These are phyloP conservation scores for Claviceps sp. DNA, from an alignment of 2,329 filamentous ascomycete genomes.

Conservation along the genomic window DNA sequence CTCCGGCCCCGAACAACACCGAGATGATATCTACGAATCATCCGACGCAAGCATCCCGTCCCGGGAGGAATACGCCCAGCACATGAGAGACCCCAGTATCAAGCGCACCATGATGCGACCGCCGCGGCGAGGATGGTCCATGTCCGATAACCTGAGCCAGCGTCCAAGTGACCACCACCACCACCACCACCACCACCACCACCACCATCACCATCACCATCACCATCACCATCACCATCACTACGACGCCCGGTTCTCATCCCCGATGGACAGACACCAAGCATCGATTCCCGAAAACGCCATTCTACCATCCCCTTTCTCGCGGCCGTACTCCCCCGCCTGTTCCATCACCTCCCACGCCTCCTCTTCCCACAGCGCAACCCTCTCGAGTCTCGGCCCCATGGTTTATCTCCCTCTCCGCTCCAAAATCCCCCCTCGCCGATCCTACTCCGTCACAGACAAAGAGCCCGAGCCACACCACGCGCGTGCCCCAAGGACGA, in stretches of 20 bases:
- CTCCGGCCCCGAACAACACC: constrained; percentile 11
- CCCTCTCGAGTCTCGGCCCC: constrained; percentile 3
- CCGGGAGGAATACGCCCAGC: constrained; percentile 28
- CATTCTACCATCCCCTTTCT: constrained; percentile 7
- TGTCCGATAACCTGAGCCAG: constrained; percentile 29
- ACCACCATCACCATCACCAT: constrained; percentile 4
- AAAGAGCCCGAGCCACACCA: constrained; percentile 41
- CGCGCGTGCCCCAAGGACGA: constrained; percentile 28
- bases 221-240: no score
- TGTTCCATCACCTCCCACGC: background rate
- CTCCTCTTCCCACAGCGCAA: constrained; percentile 4
- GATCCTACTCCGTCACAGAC: constrained; percentile 48
- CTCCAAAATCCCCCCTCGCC: constrained; percentile 32
- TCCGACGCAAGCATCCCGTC: constrained; percentile 15
- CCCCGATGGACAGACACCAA: constrained; percentile 9
- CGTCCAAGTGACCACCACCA: background rate
- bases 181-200: constrained; percentile 4
- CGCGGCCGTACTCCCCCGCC: constrained; percentile 3
- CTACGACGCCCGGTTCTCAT: background rate
- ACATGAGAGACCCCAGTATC: constrained; percentile 24
- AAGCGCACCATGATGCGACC: constrained; percentile 23
- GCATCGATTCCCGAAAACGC: constrained; percentile 23
- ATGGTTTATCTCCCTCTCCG: constrained; percentile 14
- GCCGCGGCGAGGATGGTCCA: constrained; percentile 33
- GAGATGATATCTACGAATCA: constrained; percentile 9